Percentiles rank a stretch among this genome's conserved stretches.
Evolutionary conservation across 2,329 filamentous ascomycete genomes (phyloP).

Genomic region (Zymoseptoria tritici): DNA sequence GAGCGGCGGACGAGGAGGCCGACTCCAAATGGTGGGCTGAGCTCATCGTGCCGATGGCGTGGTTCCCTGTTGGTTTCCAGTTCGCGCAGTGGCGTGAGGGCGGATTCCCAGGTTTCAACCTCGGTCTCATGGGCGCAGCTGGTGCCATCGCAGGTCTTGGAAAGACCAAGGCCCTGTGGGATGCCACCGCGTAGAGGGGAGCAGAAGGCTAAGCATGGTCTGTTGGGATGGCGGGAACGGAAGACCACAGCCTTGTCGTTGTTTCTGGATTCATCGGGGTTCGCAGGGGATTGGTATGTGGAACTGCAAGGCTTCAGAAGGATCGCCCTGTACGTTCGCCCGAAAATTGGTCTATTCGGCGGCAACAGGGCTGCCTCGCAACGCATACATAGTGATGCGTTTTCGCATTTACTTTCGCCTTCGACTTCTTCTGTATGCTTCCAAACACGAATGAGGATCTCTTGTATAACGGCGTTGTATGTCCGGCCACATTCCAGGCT

Average conservation of each 20-base stretch:
- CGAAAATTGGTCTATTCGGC: background rate
- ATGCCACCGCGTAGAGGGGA: constrained; percentile 19
- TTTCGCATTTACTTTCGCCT: background rate
- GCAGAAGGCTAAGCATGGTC: background rate
- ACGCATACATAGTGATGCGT: background rate
- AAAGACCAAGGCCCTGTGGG: constrained; percentile 29
- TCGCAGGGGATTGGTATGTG: background rate
- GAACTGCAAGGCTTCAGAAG: background rate
- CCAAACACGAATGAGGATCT: background rate
- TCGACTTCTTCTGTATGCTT: background rate
- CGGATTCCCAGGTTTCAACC: constrained; percentile 38
- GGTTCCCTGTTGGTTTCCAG: constrained; percentile 39
- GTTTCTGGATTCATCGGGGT: background rate
- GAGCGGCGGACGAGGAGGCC: constrained; percentile 32
- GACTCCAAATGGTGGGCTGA: constrained; percentile 39
- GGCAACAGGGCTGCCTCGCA: too few species aligned
- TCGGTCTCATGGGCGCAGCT: constrained; percentile 38
- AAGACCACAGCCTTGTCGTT: too few species aligned
- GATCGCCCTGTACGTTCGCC: background rate
- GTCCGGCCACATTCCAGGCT: background rate
- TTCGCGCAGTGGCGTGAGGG: constrained; percentile 30
- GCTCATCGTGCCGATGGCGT: constrained; percentile 35
- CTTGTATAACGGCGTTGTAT: background rate
- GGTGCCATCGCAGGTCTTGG: constrained; percentile 35
- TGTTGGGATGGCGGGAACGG: background rate